Evolutionary conservation across 768 basidiomycete genomes (phyloP).

Genomic region (Xanthoconium purpureum): DNA sequence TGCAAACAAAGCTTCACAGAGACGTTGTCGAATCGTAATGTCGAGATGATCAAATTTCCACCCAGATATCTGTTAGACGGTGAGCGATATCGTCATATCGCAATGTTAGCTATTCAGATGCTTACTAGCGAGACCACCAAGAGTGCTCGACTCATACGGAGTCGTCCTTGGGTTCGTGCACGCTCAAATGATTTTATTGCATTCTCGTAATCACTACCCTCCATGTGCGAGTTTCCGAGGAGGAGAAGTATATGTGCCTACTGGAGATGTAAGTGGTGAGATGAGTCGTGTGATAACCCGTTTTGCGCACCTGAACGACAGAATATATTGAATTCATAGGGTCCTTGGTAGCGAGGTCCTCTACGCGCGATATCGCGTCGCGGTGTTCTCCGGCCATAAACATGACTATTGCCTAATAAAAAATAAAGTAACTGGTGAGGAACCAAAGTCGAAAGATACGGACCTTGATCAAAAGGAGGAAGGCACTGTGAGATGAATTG

Average conservation of each 20-base stretch:
- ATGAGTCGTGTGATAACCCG: too few relatives aligned
- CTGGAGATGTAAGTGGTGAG: background rate
- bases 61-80: background rate
- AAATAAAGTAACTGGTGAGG: background rate
- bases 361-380: background rate
- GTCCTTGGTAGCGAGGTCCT: background rate
- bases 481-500: too few relatives aligned
- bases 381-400: background rate
- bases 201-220: background rate
- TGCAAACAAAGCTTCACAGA: background rate
- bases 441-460: background rate
- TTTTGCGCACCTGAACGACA: background rate
- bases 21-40: background rate
- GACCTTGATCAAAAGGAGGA: background rate
- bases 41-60: constrained; percentile 2
- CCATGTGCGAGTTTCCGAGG: background rate
- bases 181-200: background rate
- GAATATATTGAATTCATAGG: background rate
- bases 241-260: background rate
- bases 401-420: background rate
- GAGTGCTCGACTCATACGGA: background rate
- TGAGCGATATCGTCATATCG: background rate
- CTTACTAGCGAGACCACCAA: constrained; percentile 6
- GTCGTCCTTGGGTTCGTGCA: background rate
- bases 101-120: too few relatives aligned